Evolutionary conservation across 495 filamentous ascomycete species (phyloP).

Genomic region (Talaromyces liani): DNA sequence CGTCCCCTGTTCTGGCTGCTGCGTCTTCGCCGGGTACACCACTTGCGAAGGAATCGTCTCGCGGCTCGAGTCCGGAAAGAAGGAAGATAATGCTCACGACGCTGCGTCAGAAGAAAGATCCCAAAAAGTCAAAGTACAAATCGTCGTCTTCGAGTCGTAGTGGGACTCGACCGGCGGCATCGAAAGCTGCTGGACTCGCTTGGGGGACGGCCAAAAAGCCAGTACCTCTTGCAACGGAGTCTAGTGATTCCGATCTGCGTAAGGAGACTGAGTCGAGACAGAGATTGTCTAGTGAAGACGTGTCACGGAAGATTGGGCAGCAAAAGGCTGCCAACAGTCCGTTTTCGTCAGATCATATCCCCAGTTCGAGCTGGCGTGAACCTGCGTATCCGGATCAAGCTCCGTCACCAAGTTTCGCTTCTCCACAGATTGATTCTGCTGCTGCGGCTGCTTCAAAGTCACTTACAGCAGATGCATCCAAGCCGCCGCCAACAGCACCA

Average conservation of each 20-base stretch:
- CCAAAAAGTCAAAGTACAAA: slow-evolving; percentile 40
- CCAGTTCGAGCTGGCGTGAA: slow-evolving; percentile 12
- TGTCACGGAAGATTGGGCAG: background rate
- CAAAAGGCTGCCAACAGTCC: background rate
- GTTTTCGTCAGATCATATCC: slow-evolving; percentile 5
- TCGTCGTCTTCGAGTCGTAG: slow-evolving; percentile 15
- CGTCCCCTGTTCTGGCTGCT: background rate
- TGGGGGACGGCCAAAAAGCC: slow-evolving; percentile 44
- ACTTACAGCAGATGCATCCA: background rate
- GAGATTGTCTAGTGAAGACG: background rate
- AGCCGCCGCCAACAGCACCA: background rate
- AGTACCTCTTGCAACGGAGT: background rate
- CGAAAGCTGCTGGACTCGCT: slow-evolving; percentile 80
- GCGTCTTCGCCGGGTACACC: background rate
- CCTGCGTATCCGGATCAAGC: slow-evolving; percentile 9
- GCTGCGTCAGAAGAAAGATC: slow-evolving; percentile 58
- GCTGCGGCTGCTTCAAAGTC: slow-evolving; percentile 4
- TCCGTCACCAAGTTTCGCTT: background rate
- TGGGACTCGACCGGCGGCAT: slow-evolving; percentile 47
- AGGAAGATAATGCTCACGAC: slow-evolving; percentile 76
- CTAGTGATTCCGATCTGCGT: slow-evolving; percentile 8
- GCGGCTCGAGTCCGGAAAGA: slow-evolving; percentile 77
- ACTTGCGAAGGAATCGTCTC: slow-evolving; percentile 40
- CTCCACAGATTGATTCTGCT: background rate
- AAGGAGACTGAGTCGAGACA: background rate